phyloP scores from a whole-genome alignment of 345 rosid genomes.

The Gossypium thurberi region DNA sequence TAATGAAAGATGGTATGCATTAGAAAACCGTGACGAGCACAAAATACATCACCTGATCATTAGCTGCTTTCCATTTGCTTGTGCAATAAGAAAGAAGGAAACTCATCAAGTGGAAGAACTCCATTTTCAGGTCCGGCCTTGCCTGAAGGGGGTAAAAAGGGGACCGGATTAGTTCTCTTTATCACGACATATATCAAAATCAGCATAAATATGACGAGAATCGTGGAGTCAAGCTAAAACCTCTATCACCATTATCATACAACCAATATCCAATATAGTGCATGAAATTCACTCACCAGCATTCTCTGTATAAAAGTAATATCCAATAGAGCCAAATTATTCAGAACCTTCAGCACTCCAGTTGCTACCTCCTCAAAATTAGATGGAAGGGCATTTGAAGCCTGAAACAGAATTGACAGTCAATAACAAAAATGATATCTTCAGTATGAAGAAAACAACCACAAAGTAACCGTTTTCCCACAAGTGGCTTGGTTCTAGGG shows the following conservation, averaged over 20 bases:
- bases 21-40: background rate
- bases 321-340: constrained; percentile 66
- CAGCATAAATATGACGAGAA: constrained; percentile 1
- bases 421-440: background rate
- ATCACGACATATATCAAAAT: background rate
- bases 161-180: background rate
- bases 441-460: background rate
- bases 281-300: constrained; percentile 42
- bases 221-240: background rate
- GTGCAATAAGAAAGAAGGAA: constrained; percentile 74
- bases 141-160: constrained; percentile 35
- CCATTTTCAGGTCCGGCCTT: constrained; percentile 70
- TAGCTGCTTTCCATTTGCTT: constrained; percentile 58
- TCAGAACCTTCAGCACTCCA: constrained; percentile 66
- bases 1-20: background rate
- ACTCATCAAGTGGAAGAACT: constrained; percentile 69
- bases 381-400: constrained; percentile 53
- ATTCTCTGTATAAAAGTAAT: constrained; percentile 50
- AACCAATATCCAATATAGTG: background rate
- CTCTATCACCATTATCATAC: background rate
- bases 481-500: background rate
- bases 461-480: background rate
- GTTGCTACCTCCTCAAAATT: constrained; percentile 76
- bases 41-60: constrained; percentile 49
- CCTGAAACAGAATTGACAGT: constrained; percentile 32